These are phyloP conservation scores for Pluteus cervinus DNA, from an alignment of 768 basidiomycete species.

Conservation along the genomic window DNA sequence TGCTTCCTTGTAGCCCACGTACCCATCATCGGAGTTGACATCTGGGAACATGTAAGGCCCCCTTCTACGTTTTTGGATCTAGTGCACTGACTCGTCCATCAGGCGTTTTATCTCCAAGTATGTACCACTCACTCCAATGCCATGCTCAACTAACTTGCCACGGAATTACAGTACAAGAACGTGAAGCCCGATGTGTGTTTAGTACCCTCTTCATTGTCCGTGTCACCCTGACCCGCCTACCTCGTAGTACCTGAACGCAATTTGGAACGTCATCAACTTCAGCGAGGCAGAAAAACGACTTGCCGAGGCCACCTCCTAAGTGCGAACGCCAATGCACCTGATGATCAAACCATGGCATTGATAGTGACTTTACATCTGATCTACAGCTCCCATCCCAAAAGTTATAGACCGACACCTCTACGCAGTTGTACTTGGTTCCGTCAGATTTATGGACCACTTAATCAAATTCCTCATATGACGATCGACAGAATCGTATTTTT, in stretches of 20 bases:
- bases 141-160: not conserved
- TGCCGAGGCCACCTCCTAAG: slow-evolving; percentile 18
- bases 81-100: slow-evolving; percentile 8
- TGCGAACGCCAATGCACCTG: too few species aligned
- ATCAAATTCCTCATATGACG: too few species aligned
- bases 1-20: slow-evolving; percentile 51
- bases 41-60: slow-evolving; percentile 85
- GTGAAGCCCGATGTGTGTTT: slow-evolving; percentile 86
- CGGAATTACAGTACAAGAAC: slow-evolving; percentile 66
- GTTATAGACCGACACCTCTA: too few species aligned
- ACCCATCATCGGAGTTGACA: slow-evolving; percentile 93
- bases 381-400: too few species aligned
- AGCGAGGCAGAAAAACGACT: slow-evolving; percentile 67
- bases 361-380: too few species aligned
- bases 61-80: slow-evolving; percentile 9
- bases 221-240: not conserved
- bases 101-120: slow-evolving; percentile 70
- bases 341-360: too few species aligned
- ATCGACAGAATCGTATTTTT: too few species aligned
- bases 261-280: slow-evolving; percentile 91
- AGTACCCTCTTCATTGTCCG: not conserved
- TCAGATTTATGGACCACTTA: too few species aligned
- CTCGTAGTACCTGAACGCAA: slow-evolving; percentile 50
- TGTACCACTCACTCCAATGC: slow-evolving; percentile 13
- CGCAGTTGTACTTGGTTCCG: too few species aligned